A percentile compares a stretch with the other conserved stretches of the same genome.
Evolutionary conservation across 2,329 filamentous ascomycete genomes (phyloP).

Genomic region (Fusarium albosuccineum): DNA sequence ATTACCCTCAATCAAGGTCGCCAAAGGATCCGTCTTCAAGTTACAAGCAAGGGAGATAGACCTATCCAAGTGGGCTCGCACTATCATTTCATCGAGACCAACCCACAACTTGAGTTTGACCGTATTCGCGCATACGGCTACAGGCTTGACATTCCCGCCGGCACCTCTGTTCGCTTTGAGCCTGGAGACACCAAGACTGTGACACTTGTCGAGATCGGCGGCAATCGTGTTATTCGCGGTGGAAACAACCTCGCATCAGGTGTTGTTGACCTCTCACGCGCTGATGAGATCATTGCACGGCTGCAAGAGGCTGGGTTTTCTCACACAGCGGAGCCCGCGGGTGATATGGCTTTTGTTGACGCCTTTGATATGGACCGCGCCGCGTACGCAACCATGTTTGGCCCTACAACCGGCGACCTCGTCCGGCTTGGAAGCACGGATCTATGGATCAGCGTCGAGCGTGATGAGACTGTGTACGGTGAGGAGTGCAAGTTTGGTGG

Average conservation of each 20-base stretch:
- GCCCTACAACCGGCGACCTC: constrained; percentile 89
- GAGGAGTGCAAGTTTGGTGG: constrained; percentile 97
- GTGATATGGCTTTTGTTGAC: constrained; percentile 66
- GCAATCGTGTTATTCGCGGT: constrained; percentile 82
- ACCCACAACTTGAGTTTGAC: constrained; percentile 90
- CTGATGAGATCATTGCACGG: constrained; percentile 74
- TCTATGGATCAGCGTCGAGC: constrained; percentile 91
- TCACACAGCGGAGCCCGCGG: constrained; percentile 76
- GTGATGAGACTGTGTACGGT: constrained; percentile 85
- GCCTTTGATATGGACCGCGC: constrained; percentile 79
- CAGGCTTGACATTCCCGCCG: constrained; percentile 89
- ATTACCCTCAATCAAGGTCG: constrained; percentile 81
- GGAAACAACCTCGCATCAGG: constrained; percentile 86
- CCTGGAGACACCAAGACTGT: constrained; percentile 94
- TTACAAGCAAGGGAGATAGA: constrained; percentile 88
- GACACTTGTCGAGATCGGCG: constrained; percentile 88
- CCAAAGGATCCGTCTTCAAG: constrained; percentile 78
- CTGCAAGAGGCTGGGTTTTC: constrained; percentile 82
- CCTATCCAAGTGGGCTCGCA: constrained; percentile 95
- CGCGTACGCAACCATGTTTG: constrained; percentile 90
- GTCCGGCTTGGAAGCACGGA: constrained; percentile 86
- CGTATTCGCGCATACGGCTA: constrained; percentile 85
- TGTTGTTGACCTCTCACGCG: constrained; percentile 72
- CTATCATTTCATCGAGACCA: constrained; percentile 97
- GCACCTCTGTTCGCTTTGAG: constrained; percentile 93